phyloP scores from a whole-genome alignment of 306 rosid genomes.

The Lotus japonicus region DNA sequence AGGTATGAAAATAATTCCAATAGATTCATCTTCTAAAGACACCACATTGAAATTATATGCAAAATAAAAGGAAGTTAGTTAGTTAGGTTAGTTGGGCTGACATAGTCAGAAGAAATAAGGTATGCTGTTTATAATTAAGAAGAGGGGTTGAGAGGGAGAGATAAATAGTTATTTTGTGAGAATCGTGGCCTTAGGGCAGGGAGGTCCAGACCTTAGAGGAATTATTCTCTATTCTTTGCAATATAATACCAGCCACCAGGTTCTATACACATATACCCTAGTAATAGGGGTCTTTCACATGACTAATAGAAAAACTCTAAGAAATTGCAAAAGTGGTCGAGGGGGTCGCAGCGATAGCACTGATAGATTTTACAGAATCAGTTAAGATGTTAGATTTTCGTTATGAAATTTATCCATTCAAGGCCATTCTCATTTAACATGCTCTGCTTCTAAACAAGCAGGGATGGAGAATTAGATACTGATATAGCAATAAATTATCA shows the following conservation, averaged over 20 bases:
- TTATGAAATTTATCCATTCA: not conserved
- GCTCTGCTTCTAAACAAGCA: not conserved
- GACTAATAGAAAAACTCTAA: not conserved
- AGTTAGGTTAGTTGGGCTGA: too few species aligned
- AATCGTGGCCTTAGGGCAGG: too few species aligned
- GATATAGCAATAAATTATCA: not conserved
- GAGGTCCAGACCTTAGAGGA: too few species aligned
- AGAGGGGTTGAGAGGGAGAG: too few species aligned
- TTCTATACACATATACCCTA: too few species aligned
- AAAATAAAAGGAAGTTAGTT: not conserved
- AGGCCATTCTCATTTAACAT: not conserved
- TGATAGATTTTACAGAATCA: constrained; percentile 4
- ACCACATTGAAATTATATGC: constrained; percentile 5
- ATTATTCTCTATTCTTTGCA: too few species aligned
- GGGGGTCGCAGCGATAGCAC: not conserved
- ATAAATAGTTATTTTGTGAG: too few species aligned
- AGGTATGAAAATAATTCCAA: constrained; percentile 6
- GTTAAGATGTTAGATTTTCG: constrained; percentile 1
- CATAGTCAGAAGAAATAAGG: too few species aligned
- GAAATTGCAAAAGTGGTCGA: not conserved
- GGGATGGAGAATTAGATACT: not conserved
- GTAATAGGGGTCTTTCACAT: not conserved
- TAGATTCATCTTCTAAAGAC: constrained; percentile 13
- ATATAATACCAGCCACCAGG: too few species aligned
- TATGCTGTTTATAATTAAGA: too few species aligned